Conservation (phyloP, 2,329 filamentous ascomycete species). For the Tolypocladium nubicola region DNA sequence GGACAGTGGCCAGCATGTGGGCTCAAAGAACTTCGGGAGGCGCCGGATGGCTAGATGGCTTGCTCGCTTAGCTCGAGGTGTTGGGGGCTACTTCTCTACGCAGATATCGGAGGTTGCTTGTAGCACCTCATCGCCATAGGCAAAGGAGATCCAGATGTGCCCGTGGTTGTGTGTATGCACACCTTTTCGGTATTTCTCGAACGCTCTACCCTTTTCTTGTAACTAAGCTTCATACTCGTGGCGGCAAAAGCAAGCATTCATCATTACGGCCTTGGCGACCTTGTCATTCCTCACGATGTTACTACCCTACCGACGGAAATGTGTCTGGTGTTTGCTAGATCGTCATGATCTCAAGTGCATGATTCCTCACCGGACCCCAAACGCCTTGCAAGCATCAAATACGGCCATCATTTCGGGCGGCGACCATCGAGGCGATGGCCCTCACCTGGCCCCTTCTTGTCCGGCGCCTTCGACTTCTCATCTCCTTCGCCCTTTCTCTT, state of each 20-base stretch:
- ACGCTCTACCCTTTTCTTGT: too few relatives aligned
- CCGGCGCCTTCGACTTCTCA: slow-evolving; percentile 33
- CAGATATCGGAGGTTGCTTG: neutral
- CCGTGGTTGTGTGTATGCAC: neutral
- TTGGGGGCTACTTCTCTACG: neutral
- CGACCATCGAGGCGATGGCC: slow-evolving; percentile 35
- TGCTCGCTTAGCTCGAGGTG: too few relatives aligned
- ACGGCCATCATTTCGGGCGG: slow-evolving; percentile 10
- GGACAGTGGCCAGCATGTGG: neutral
- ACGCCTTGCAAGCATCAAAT: slow-evolving; percentile 10
- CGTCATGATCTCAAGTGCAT: neutral
- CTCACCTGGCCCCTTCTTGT: slow-evolving; percentile 34
- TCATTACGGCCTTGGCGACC: neutral
- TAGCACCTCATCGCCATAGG: neutral
- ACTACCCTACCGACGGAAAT: neutral
- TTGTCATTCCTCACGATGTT: neutral
- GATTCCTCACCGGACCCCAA: slow-evolving; percentile 5
- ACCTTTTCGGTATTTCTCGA: neutral
- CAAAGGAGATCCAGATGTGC: neutral
- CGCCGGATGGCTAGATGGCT: neutral
- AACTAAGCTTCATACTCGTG: neutral
- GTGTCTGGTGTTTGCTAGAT: neutral
- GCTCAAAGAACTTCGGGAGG: neutral
- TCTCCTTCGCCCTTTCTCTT: slow-evolving; percentile 59
- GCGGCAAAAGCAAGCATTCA: neutral